Evolutionary conservation across 331 rosid species (phyloP).

Genomic region (Prunus yedoensis): DNA sequence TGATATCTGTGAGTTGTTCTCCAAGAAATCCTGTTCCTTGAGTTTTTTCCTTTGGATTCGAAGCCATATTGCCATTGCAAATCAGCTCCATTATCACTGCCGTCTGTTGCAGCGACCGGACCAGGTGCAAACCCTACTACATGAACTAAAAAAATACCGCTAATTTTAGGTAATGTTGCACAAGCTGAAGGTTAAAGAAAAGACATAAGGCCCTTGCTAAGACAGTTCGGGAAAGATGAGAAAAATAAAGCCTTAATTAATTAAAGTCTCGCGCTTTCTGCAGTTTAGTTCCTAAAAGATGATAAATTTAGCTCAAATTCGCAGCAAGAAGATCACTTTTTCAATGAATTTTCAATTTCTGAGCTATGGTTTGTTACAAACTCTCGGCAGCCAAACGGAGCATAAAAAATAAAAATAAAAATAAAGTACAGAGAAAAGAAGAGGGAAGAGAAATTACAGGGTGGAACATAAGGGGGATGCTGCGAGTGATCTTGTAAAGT

Average conservation of each 20-base stretch:
- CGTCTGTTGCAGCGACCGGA: slow-evolving; percentile 57
- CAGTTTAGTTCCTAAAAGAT: no score
- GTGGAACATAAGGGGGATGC: slow-evolving; percentile 78
- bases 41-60: slow-evolving; percentile 64
- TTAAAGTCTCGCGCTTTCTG: no score
- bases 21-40: slow-evolving; percentile 87
- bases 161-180: not conserved
- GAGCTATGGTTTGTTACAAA: no score
- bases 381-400: no score
- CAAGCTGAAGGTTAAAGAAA: not conserved
- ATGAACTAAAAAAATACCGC: slow-evolving; percentile 51
- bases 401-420: no score
- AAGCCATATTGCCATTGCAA: slow-evolving; percentile 69
- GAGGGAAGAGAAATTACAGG: slow-evolving; percentile 34
- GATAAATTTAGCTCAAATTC: no score
- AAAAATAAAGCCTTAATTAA: no score
- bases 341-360: no score
- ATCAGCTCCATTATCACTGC: slow-evolving; percentile 65
- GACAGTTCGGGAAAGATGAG: no score
- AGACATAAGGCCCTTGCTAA: not conserved
- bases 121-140: slow-evolving; percentile 88
- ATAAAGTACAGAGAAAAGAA: no score
- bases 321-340: no score
- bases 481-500: slow-evolving; percentile 67
- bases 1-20: slow-evolving; percentile 86